phyloP scores from a whole-genome alignment of 2,329 filamentous ascomycete species.

The Fusarium concolor region DNA sequence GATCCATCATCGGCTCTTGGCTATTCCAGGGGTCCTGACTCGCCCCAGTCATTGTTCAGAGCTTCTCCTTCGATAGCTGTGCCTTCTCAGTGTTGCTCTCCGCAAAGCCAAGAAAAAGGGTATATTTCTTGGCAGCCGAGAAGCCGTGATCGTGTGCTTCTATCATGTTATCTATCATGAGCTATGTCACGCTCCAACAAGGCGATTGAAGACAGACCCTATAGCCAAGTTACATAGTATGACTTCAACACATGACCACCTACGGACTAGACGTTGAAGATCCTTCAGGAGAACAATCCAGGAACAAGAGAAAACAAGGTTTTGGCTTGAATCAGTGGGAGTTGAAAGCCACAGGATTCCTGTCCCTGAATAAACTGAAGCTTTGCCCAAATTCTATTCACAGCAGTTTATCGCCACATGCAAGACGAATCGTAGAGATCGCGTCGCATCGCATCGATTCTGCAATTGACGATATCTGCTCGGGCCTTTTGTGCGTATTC shows the following conservation, averaged over 20 bases:
- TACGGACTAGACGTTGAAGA: not conserved
- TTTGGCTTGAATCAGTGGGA: conserved; percentile 22
- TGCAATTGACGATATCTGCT: not conserved
- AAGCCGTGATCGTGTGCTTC: conserved; percentile 29
- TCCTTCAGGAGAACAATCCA: conserved; percentile 6
- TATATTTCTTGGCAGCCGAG: conserved; percentile 34
- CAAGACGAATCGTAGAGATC: not conserved
- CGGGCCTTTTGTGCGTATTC: conserved; percentile 14
- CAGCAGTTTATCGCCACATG: conserved; percentile 4
- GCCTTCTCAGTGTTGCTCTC: not conserved
- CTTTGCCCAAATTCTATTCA: conserved; percentile 3
- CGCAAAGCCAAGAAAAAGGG: conserved; percentile 14
- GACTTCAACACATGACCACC: conserved; percentile 9
- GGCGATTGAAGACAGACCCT: not conserved
- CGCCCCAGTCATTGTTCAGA: conserved; percentile 10
- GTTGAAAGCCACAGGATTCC: conserved; percentile 35
- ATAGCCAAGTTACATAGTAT: not conserved
- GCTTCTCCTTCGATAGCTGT: not conserved
- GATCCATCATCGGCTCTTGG: conserved; percentile 22
- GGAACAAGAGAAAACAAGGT: conserved; percentile 30
- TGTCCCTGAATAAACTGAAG: conserved; percentile 2
- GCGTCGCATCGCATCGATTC: not conserved
- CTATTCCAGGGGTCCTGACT: conserved; percentile 21
- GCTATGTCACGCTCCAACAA: not conserved
- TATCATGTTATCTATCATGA: not conserved